Conservation (phyloP, 2,329 filamentous ascomycete species). For the Phialocephala sp. region DNA sequence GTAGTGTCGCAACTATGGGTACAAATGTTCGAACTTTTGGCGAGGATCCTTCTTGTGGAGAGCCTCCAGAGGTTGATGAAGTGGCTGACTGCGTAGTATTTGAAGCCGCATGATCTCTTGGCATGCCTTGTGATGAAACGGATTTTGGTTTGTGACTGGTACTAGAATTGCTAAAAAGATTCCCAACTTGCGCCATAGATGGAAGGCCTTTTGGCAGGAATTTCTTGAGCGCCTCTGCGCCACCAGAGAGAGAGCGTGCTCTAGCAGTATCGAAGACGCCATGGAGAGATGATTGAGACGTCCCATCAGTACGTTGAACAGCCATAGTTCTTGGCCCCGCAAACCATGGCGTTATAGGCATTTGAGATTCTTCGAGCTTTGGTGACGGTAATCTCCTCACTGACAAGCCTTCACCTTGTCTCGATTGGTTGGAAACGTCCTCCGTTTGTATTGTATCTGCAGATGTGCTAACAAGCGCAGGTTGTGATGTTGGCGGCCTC, state of each 20-base stretch:
- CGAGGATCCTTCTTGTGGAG: constrained; percentile 14
- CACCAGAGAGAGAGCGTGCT: constrained; percentile 58
- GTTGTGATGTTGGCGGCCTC: constrained; percentile 7
- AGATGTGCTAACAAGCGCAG: background rate
- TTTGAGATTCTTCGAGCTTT: constrained; percentile 31
- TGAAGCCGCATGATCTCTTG: constrained; percentile 15
- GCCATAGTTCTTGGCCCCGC: constrained; percentile 49
- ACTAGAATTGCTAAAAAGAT: constrained; percentile 39
- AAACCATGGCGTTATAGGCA: constrained; percentile 48
- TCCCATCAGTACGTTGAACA: constrained; percentile 38
- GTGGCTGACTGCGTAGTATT: constrained; percentile 10
- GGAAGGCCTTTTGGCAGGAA: constrained; percentile 60
- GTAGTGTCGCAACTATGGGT: constrained; percentile 24
- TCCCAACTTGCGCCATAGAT: constrained; percentile 46
- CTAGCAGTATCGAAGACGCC: constrained; percentile 53
- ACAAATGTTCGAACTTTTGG: constrained; percentile 23
- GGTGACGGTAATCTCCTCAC: constrained; percentile 39
- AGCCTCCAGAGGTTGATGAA: constrained; percentile 21
- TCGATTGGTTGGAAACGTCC: constrained; percentile 32
- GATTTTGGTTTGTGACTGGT: constrained; percentile 27
- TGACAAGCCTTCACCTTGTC: constrained; percentile 33
- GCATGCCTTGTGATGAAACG: constrained; percentile 16
- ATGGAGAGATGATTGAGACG: constrained; percentile 49
- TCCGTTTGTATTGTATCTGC: constrained; percentile 7
- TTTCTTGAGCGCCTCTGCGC: constrained; percentile 62